phyloP scores from a whole-genome alignment of 164 flowering plant species.

The Vitis amurensis region DNA sequence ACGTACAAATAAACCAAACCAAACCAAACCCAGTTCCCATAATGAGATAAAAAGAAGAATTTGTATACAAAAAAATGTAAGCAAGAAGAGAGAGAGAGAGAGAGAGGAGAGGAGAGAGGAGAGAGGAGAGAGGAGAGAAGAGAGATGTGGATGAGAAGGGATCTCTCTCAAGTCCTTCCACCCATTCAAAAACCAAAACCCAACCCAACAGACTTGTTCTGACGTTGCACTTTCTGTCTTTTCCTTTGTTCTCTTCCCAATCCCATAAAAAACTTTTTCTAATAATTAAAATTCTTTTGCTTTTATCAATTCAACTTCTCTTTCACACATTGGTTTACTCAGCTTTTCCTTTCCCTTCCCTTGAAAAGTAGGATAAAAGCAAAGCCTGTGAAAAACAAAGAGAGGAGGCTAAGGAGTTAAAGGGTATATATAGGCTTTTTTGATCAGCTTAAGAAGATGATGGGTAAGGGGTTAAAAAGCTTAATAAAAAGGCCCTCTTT shows the following conservation, averaged over 20 bases:
- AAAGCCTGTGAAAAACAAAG: conserved; percentile 1
- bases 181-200: conserved; percentile 16
- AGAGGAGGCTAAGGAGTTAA: no score
- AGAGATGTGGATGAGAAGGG: conserved; percentile 30
- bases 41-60: no score
- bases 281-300: background rate
- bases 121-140: conserved; percentile 8
- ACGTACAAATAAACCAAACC: background rate
- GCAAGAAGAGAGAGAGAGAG: no score
- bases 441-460: no score
- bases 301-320: background rate
- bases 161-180: conserved; percentile 8
- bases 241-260: conserved; percentile 23
- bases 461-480: no score
- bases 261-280: background rate
- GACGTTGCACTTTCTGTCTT: conserved; percentile 23
- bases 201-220: conserved; percentile 8
- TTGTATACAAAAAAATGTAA: no score
- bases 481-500: no score
- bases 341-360: background rate
- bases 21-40: conserved; percentile 2
- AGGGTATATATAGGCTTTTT: no score
- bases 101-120: no score
- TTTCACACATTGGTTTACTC: background rate
- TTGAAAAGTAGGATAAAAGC: background rate